Evolutionary conservation across 164 flowering plant species (phyloP).

Genomic region (Magnolia kwangsiensis): DNA sequence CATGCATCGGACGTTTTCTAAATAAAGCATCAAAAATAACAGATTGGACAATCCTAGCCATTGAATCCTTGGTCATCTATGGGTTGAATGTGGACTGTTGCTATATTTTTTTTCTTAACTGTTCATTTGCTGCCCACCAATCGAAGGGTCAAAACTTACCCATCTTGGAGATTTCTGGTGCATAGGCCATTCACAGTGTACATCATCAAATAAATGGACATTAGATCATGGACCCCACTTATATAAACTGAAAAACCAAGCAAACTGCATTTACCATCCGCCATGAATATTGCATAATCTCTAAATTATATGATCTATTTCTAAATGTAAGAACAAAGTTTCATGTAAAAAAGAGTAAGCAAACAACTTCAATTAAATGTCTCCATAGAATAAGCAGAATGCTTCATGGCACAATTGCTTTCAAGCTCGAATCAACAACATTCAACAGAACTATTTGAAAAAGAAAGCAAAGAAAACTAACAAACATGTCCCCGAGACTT

Average conservation of each 20-base stretch:
- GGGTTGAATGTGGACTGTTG: neutral
- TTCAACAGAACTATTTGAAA: neutral
- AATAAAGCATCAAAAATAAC: too few species aligned
- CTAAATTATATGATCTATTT: neutral
- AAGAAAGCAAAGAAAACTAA: neutral
- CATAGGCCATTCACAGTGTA: neutral
- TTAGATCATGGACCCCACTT: neutral
- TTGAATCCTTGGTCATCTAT: too few species aligned
- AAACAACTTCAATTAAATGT: neutral
- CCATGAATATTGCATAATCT: neutral
- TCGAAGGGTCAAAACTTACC: neutral
- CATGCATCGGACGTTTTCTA: too few species aligned
- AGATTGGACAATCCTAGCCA: too few species aligned
- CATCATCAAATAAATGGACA: neutral
- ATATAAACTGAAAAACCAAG: neutral
- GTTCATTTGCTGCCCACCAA: neutral
- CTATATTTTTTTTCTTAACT: neutral
- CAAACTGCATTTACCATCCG: neutral
- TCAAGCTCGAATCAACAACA: neutral
- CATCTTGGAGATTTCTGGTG: neutral
- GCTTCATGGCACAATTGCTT: neutral
- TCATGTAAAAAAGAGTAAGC: neutral
- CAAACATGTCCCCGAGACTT: neutral
- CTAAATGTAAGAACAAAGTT: neutral
- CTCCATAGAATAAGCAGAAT: neutral